phyloP scores from a whole-genome alignment of 352 stramenopile genomes.

The Elongisporangium anandrum region DNA sequence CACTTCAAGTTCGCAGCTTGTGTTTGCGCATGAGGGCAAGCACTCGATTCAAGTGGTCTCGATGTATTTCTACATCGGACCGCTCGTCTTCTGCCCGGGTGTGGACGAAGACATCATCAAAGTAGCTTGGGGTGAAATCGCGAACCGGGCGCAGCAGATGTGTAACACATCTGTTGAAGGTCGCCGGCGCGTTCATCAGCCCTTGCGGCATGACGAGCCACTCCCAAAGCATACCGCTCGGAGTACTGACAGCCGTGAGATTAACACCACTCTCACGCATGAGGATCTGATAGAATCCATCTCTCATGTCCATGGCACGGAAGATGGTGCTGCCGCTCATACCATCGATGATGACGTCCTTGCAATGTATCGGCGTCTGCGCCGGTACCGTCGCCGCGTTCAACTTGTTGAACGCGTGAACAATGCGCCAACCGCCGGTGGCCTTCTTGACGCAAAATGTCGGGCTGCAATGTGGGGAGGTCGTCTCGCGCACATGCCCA shows the following conservation, averaged over 20 bases:
- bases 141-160: conserved; percentile 6
- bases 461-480: conserved; percentile 12
- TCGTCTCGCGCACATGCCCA: conserved; percentile 14
- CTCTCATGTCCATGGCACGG: conserved; percentile 18
- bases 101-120: conserved; percentile 28
- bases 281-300: conserved; percentile 27
- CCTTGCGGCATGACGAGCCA: conserved; percentile 22
- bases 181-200: conserved; percentile 17
- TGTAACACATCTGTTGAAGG: conserved; percentile 20
- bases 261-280: conserved; percentile 11
- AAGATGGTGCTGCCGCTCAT: conserved; percentile 26
- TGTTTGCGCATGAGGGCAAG: conserved; percentile 15
- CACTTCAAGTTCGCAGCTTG: conserved; percentile 27
- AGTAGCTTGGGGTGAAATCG: conserved; percentile 14
- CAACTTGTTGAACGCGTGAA: conserved; percentile 31
- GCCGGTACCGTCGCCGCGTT: conserved; percentile 20
- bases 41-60: conserved; percentile 10
- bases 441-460: conserved; percentile 27
- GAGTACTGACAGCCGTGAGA: conserved; percentile 16
- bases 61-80: conserved; percentile 12
- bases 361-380: conserved; percentile 25
- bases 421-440: conserved; percentile 15
- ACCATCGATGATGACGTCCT: conserved; percentile 17
- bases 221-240: conserved; percentile 19
- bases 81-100: conserved; percentile 5